Evolutionary conservation across 257 asterid genomes (phyloP).

Genomic region (Salvia hispanica): DNA sequence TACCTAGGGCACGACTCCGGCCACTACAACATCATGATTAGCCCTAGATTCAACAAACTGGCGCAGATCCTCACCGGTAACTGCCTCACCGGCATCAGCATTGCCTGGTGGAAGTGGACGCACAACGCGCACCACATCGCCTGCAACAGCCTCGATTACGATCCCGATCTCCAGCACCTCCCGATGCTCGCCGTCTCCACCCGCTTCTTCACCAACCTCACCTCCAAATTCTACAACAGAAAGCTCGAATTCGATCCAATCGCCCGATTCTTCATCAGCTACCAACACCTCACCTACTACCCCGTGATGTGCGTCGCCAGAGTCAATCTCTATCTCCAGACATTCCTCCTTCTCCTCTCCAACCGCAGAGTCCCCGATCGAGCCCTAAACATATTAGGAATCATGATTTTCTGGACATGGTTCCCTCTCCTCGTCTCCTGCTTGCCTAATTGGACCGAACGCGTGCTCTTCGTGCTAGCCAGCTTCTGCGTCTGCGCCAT

Average conservation of each 20-base stretch:
- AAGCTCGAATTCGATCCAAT: constrained; percentile 40
- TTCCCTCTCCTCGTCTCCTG: constrained; percentile 42
- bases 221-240: constrained; percentile 40
- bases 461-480: constrained; percentile 39
- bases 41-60: constrained; percentile 34
- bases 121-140: constrained; percentile 53
- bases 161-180: constrained; percentile 52
- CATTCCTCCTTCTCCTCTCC: constrained; percentile 42
- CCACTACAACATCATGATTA: constrained; percentile 44
- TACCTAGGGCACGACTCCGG: constrained; percentile 52
- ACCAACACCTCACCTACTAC: constrained; percentile 46
- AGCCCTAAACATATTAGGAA: constrained; percentile 42
- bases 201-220: constrained; percentile 31
- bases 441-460: constrained; percentile 45
- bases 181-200: constrained; percentile 44
- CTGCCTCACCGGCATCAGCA: constrained; percentile 48
- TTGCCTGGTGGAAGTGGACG: constrained; percentile 64
- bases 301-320: constrained; percentile 48
- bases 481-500: constrained; percentile 43
- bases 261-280: constrained; percentile 44
- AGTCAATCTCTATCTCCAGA: constrained; percentile 47
- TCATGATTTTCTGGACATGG: constrained; percentile 51
- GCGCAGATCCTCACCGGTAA: constrained; percentile 44
- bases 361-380: constrained; percentile 42
- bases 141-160: constrained; percentile 51